These are phyloP conservation scores for Akanthomyces lecanii DNA, from an alignment of 2,329 filamentous ascomycete genomes.

Conservation along the genomic window DNA sequence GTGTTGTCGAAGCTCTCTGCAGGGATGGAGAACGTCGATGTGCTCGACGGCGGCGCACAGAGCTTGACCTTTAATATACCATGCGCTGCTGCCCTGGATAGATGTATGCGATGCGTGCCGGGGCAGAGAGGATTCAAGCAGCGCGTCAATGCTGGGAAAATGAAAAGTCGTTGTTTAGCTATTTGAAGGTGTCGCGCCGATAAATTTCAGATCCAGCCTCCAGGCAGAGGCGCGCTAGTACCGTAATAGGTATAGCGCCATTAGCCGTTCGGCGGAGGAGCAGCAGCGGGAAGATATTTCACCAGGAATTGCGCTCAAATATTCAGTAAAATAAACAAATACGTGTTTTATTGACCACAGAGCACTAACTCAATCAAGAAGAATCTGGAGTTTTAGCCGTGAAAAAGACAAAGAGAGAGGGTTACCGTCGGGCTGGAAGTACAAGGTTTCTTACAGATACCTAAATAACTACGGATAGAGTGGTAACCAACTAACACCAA, in stretches of 20 bases:
- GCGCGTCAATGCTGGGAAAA: conserved; percentile 12
- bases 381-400: neutral
- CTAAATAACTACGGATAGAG: too few relatives aligned
- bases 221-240: conserved; percentile 12
- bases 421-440: too few relatives aligned
- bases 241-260: conserved; percentile 17
- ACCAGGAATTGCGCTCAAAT: neutral
- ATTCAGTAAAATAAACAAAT: neutral
- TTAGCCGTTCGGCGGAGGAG: neutral
- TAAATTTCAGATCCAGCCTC: conserved; percentile 33
- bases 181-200: conserved; percentile 25
- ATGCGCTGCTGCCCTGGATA: conserved; percentile 7
- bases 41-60: conserved; percentile 18
- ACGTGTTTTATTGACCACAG: too few relatives aligned
- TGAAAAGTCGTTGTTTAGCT: conserved; percentile 16
- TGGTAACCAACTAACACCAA: too few relatives aligned
- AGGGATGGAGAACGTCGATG: conserved; percentile 15
- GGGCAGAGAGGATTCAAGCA: neutral
- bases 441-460: too few relatives aligned
- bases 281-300: neutral
- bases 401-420: too few relatives aligned
- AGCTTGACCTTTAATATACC: conserved; percentile 16
- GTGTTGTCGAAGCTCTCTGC: conserved; percentile 19
- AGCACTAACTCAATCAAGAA: neutral
- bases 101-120: neutral